A percentile compares a stretch with the other conserved stretches of the same genome.
phyloP scores from a whole-genome alignment of 345 rosid genomes.

The Populus tremula region DNA sequence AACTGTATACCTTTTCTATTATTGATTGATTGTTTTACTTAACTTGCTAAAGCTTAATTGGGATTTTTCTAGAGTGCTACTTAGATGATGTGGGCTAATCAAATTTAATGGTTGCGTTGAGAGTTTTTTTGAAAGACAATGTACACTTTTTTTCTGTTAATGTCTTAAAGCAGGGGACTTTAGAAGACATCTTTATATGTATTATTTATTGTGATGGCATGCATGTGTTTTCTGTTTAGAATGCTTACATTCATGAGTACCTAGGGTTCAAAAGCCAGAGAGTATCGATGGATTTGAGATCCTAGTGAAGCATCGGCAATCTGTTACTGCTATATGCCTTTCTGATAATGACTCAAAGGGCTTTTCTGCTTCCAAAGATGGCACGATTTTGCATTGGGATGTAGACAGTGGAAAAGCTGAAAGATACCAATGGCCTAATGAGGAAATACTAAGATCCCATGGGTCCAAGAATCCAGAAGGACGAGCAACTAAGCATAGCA shows the following conservation, averaged over 20 bases:
- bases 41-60: not conserved
- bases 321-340: conserved; percentile 80
- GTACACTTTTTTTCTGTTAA: not conserved
- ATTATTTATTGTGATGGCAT: not conserved
- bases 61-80: not conserved
- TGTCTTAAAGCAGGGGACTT: not conserved
- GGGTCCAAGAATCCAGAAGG: conserved; percentile 79
- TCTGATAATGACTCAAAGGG: conserved; percentile 86
- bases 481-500: conserved; percentile 62
- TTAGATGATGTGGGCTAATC: not conserved
- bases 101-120: not conserved
- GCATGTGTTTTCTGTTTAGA: not conserved
- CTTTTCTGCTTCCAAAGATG: conserved; percentile 91
- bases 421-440: conserved; percentile 74
- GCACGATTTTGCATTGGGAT: conserved; percentile 83
- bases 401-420: conserved; percentile 63
- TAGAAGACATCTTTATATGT: not conserved
- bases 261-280: conserved; percentile 73
- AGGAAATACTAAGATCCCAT: conserved; percentile 59
- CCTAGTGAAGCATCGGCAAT: conserved; percentile 63
- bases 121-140: not conserved
- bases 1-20: not conserved
- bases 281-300: conserved; percentile 44
- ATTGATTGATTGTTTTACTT: too few species aligned
- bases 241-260: conserved; percentile 15